These are phyloP conservation scores for Calonectria ilicicola DNA, from an alignment of 2,329 filamentous ascomycete species.

Conservation along the genomic window DNA sequence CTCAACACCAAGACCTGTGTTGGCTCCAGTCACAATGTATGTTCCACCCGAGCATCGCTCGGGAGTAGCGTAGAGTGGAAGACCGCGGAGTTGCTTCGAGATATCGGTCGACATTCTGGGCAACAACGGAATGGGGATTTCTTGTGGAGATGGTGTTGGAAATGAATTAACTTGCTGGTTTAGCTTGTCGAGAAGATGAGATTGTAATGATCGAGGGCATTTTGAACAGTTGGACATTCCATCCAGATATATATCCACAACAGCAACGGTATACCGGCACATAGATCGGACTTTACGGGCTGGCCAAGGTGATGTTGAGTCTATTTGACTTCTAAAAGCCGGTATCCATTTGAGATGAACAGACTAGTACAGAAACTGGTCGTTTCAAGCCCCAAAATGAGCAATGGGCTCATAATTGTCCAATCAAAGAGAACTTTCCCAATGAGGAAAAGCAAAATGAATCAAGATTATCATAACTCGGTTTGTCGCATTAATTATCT, in stretches of 20 bases:
- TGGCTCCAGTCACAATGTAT: slow-evolving; percentile 55
- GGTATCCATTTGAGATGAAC: neutral
- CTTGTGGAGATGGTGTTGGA: neutral
- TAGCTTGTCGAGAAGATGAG: neutral
- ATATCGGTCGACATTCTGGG: neutral
- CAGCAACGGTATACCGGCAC: neutral
- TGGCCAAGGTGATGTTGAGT: neutral
- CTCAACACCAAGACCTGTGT: slow-evolving; percentile 54
- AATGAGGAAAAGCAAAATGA: neutral
- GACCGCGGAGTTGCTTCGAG: slow-evolving; percentile 3
- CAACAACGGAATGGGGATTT: neutral
- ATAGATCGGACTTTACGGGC: neutral
- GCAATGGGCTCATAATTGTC: neutral
- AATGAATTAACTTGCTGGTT: neutral
- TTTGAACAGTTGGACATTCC: neutral
- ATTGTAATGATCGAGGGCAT: neutral
- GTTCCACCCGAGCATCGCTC: slow-evolving; percentile 33
- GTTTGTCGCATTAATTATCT: neutral
- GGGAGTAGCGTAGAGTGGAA: slow-evolving; percentile 19
- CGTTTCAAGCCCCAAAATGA: neutral
- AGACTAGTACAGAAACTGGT: neutral
- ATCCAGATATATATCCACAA: neutral
- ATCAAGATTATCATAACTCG: neutral
- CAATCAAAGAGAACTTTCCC: slow-evolving; percentile 18
- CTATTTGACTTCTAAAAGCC: neutral